Base-by-base conservation (phyloP, 2,329 filamentous ascomycete genomes). In the Aspergillus versicolor region DNA sequence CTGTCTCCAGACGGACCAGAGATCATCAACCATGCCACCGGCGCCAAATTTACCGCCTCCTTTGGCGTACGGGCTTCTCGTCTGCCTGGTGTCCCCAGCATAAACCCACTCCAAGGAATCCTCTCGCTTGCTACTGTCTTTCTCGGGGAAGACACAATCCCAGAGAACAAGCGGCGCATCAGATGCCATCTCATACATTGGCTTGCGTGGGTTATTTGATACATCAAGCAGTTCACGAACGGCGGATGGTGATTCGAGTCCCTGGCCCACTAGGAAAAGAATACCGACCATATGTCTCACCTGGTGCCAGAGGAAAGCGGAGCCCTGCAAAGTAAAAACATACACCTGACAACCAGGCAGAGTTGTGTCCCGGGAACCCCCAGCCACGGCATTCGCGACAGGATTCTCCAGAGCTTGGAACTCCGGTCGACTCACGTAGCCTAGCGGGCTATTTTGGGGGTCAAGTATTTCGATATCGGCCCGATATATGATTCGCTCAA, bases 301-400 rank as follows among this genome's bases (percentile, higher is more conserved):
- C 77, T 99, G 94, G 76, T 99, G 94, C 94, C 94, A 99, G 46
- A 99, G 78, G 74, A 99, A 99, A 2, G 92, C 94, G 7, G 89
- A 92, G 19, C 94, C 94, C 64, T 92, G 86, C 41, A 99, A 86
- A 57, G 88, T 88, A 74, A 99, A 95, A 60, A 88, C 88, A 77
- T 95, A 97, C 13, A 97, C 83, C 68, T 91, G 90, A 3, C 80
- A 76, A 5, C 67, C 68, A 5, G 61, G 59, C 6, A 86, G 70
- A n/a, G 54, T 51, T 19, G 60, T 24, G 17, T 53, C 46, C 19
- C 63, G 59, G 51, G 62, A 46, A 11, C 63, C 58, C 27, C 54
- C 27, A 48, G 56, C 50, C 41, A 61, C 60, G 44, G 58, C 61
- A 19, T 65, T 60, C 37, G 37, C 56, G 46, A 45, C 56, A 37